Base-by-base conservation (phyloP, 352 stramenopile genomes). In the Phytophthora colocasiae region DNA sequence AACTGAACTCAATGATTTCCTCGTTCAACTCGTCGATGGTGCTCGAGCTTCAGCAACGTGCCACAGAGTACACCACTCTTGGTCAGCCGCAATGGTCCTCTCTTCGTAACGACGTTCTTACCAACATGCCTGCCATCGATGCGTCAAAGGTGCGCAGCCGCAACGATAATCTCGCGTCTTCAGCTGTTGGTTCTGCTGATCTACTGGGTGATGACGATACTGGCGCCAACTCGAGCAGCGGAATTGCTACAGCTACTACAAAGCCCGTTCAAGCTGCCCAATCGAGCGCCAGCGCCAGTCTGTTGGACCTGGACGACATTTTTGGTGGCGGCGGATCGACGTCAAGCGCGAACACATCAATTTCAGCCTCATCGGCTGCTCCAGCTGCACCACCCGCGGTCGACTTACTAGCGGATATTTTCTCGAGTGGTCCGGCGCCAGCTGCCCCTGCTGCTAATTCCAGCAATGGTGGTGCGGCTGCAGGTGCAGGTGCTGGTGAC, bases 21-120 rank as follows among this genome's bases (percentile, higher is more conserved):
- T 90, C 93, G 41, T 96, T 98, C 68, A 91, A 97, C 69, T 85
- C 80, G 22, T 98, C 92, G 15, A 90, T 98, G 62, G 80, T 95
- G 26, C 75, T 99, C 6, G 97, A 99, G 69, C 81, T 99, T n/a
- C 97, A 99, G 81, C 89, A 99, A 46, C 91, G 97, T 31, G 91
- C 96, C 11, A 98, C 90, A 44, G 98, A 99, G 77, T 99, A 98
- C 77, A 83, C 84, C 47, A 92, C 87, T 7, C 77, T 99, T 22
- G 81, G 98, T 22, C 73, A 93, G 43, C 80, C 79, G 6, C 75
- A 86, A 29, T 96, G 85, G 89, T 60, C 74, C 12, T 73, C 78
- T 60, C 79, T 93, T 36, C 88, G 88, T 26, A 75, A 79, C 29
- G 95, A 98, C 60, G 90, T 98, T 43, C 78, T 99, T 29, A 87